Percentiles rank a stretch among this genome's conserved stretches.
phyloP scores from a whole-genome alignment of 108 stramenopile genomes.

The Fistulifera solaris region DNA sequence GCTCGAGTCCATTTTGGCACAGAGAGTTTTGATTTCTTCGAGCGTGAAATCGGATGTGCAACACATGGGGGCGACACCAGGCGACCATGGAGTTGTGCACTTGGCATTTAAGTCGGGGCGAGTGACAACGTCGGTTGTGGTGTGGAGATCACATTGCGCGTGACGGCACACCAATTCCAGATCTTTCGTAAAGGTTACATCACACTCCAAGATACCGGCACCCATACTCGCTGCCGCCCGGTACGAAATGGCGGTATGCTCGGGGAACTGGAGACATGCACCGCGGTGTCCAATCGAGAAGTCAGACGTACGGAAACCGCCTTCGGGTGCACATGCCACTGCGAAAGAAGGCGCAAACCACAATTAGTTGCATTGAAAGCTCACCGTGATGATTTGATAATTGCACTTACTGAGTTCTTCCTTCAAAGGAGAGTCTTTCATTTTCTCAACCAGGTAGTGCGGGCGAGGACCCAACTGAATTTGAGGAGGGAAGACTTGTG shows the following conservation, averaged over 20 bases:
- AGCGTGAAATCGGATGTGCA: slow-evolving; percentile 67
- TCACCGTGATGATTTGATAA: background rate
- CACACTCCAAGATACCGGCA: slow-evolving; percentile 72
- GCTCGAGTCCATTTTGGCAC: slow-evolving; percentile 65
- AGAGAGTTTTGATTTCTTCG: slow-evolving; percentile 57
- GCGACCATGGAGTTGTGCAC: slow-evolving; percentile 44
- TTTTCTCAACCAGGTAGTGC: slow-evolving; percentile 44
- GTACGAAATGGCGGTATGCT: slow-evolving; percentile 32
- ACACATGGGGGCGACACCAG: slow-evolving; percentile 40
- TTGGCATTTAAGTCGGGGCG: slow-evolving; percentile 53
- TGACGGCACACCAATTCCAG: slow-evolving; percentile 59
- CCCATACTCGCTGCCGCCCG: slow-evolving; percentile 16
- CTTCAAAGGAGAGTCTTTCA: slow-evolving; percentile 34
- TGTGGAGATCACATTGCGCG: slow-evolving; percentile 67
- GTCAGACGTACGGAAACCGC: slow-evolving; percentile 21
- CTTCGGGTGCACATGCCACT: background rate
- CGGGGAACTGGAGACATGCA: slow-evolving; percentile 52
- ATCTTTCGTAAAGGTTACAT: slow-evolving; percentile 74
- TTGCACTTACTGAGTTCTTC: slow-evolving; percentile 33
- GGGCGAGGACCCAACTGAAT: slow-evolving; percentile 50
- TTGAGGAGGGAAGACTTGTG: too few relatives aligned
- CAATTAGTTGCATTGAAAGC: background rate
- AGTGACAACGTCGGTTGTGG: slow-evolving; percentile 42
- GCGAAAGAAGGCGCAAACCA: background rate
- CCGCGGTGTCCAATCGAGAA: slow-evolving; percentile 70